Conservation (phyloP, 2,329 filamentous ascomycete genomes). For the Bipolaris zeicola region DNA sequence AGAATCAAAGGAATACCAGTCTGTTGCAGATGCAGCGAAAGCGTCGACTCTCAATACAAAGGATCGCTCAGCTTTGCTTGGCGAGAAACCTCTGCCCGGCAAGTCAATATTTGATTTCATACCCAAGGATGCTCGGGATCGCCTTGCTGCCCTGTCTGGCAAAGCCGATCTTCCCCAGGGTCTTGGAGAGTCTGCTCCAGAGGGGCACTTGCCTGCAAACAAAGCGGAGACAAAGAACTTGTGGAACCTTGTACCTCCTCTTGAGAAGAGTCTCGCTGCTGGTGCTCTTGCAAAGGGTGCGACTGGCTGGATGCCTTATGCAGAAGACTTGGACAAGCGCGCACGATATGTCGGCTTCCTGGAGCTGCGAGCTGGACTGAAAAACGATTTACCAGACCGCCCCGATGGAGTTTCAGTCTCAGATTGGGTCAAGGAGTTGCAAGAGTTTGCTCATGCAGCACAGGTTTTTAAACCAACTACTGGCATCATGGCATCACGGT, state of each 20-base stretch:
- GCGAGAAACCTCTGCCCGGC: constrained; percentile 79
- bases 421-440: constrained; percentile 80
- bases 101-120: constrained; percentile 97
- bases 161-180: constrained; percentile 78
- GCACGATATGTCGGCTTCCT: constrained; percentile 82
- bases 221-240: constrained; percentile 64
- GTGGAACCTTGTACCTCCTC: constrained; percentile 54
- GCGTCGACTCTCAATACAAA: constrained; percentile 75
- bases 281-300: constrained; percentile 56
- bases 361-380: constrained; percentile 70
- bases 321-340: constrained; percentile 79
- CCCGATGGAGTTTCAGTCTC: constrained; percentile 61
- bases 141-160: constrained; percentile 76
- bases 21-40: constrained; percentile 78
- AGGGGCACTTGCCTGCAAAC: constrained; percentile 66
- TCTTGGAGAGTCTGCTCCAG: constrained; percentile 72
- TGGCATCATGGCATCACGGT: constrained; percentile 89
- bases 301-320: constrained; percentile 79
- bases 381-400: constrained; percentile 63
- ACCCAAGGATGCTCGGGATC: constrained; percentile 75
- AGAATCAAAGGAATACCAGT: constrained; percentile 56
- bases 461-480: constrained; percentile 90
- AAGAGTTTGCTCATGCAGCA: constrained; percentile 75
- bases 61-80: constrained; percentile 77
- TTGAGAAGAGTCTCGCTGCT: constrained; percentile 51